Conservation (phyloP, 2,329 filamentous ascomycete species). For the Diplocarpon rosae region DNA sequence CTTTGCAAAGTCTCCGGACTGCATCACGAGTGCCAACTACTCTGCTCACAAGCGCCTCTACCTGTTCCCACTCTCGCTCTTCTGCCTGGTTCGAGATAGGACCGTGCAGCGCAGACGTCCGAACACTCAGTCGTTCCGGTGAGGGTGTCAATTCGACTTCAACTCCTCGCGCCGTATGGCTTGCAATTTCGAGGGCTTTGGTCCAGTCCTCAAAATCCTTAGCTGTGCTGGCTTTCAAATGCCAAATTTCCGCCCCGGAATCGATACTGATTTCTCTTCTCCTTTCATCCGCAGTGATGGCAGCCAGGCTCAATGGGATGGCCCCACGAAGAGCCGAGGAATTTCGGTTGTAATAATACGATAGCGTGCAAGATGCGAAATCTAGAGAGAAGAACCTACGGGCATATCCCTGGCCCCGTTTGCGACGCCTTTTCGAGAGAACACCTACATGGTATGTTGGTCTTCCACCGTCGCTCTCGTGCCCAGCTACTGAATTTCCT, state of each 20-base stretch:
- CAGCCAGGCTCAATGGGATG: constrained; percentile 83
- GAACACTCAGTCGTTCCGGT: constrained; percentile 26
- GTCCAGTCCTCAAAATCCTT: constrained; percentile 87
- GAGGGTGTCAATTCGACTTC: constrained; percentile 28
- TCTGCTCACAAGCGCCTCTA: constrained; percentile 75
- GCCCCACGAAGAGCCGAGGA: constrained; percentile 86
- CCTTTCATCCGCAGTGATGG: constrained; percentile 79
- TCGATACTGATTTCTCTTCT: constrained; percentile 91
- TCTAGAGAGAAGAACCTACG: constrained; percentile 92
- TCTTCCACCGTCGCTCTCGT: constrained; percentile 34
- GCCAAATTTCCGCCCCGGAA: constrained; percentile 95
- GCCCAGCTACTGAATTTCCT: constrained; percentile 39
- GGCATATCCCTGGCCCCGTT: constrained; percentile 88
- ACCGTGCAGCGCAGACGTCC: constrained; percentile 21
- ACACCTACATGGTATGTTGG: constrained; percentile 68
- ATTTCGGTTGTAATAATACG: constrained; percentile 91
- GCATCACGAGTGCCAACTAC: constrained; percentile 84
- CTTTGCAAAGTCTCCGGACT: constrained; percentile 73
- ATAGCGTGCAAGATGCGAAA: constrained; percentile 85
- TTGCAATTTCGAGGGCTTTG: constrained; percentile 71
- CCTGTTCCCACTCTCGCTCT: constrained; percentile 75
- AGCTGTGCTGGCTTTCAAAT: constrained; percentile 70
- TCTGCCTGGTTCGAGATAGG: constrained; percentile 38
- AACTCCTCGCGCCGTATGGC: constrained; percentile 48
- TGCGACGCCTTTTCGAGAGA: constrained; percentile 80